These are phyloP conservation scores for Dimocarpus longan DNA, from an alignment of 345 rosid species.

Conservation along the genomic window DNA sequence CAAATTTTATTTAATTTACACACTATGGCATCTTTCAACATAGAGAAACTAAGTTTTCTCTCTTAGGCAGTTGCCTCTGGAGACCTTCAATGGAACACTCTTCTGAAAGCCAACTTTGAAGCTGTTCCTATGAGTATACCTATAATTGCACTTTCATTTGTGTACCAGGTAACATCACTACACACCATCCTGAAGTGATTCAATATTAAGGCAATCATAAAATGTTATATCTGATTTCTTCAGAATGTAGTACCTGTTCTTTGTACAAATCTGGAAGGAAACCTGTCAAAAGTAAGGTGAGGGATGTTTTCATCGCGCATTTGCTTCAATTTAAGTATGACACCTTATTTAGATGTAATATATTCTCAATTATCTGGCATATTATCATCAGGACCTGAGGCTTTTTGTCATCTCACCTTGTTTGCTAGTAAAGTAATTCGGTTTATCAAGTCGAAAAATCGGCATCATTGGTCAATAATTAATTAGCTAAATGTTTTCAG, in stretches of 20 bases:
- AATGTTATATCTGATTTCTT: slow-evolving; percentile 21
- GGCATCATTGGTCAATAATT: not conserved
- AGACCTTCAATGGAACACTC: slow-evolving; percentile 74
- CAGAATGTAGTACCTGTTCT: slow-evolving; percentile 97
- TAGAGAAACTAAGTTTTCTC: slow-evolving; percentile 7
- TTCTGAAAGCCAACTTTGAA: slow-evolving; percentile 79
- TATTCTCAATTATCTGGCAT: not conserved
- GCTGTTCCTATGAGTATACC: slow-evolving; percentile 98
- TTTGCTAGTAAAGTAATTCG: not conserved
- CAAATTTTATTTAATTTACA: not conserved
- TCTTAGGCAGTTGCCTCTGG: slow-evolving; percentile 78
- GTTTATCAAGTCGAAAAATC: not conserved
- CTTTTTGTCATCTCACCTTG: not conserved
- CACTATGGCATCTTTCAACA: not conserved
- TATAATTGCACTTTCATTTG: slow-evolving; percentile 92
- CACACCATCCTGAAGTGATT: slow-evolving; percentile 15
- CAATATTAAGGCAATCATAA: slow-evolving; percentile 20
- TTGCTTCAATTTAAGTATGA: not conserved
- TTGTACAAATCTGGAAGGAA: slow-evolving; percentile 94
- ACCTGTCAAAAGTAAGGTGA: slow-evolving; percentile 95
- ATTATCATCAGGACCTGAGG: not conserved
- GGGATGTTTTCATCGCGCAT: slow-evolving; percentile 26
- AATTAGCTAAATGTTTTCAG: not conserved
- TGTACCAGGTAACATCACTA: slow-evolving; percentile 71
- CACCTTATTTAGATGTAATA: not conserved